Evolutionary conservation across 345 rosid genomes (phyloP).

Genomic region (Hevea brasiliensis): DNA sequence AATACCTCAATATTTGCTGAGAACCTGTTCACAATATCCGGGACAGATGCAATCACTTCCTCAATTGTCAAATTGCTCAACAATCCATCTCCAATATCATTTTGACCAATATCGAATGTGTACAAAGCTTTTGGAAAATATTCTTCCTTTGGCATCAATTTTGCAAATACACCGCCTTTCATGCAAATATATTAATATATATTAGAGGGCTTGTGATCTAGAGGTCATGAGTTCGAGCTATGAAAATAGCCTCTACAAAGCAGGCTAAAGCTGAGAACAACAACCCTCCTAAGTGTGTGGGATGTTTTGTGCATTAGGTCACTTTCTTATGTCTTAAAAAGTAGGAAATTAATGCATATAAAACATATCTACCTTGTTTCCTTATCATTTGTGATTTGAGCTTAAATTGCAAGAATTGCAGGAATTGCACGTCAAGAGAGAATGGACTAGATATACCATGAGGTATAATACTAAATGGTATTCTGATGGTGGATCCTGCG

Average conservation of each 20-base stretch:
- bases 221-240: too few relatives aligned
- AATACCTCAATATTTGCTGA: slow-evolving; percentile 39
- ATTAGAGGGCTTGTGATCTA: too few relatives aligned
- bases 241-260: too few relatives aligned
- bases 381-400: slow-evolving; percentile 34
- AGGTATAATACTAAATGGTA: slow-evolving; percentile 24
- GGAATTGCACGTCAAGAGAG: slow-evolving; percentile 40
- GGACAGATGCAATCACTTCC: slow-evolving; percentile 43
- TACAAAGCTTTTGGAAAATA: slow-evolving; percentile 46
- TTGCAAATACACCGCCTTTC: slow-evolving; percentile 35
- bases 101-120: slow-evolving; percentile 64
- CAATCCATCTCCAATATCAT: slow-evolving; percentile 47
- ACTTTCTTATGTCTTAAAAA: too few relatives aligned
- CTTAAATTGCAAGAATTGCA: slow-evolving; percentile 51
- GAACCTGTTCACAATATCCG: slow-evolving; percentile 41
- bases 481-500: slow-evolving; percentile 23
- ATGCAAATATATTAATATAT: neutral
- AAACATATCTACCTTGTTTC: slow-evolving; percentile 41
- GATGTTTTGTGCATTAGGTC: too few relatives aligned
- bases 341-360: too few relatives aligned
- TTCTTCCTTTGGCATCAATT: slow-evolving; percentile 42
- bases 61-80: slow-evolving; percentile 32
- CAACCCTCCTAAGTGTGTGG: too few relatives aligned
- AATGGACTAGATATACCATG: slow-evolving; percentile 39
- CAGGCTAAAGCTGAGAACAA: too few relatives aligned